phyloP scores from a whole-genome alignment of 2,329 filamentous ascomycete species.

The Paecilomyces sp. region DNA sequence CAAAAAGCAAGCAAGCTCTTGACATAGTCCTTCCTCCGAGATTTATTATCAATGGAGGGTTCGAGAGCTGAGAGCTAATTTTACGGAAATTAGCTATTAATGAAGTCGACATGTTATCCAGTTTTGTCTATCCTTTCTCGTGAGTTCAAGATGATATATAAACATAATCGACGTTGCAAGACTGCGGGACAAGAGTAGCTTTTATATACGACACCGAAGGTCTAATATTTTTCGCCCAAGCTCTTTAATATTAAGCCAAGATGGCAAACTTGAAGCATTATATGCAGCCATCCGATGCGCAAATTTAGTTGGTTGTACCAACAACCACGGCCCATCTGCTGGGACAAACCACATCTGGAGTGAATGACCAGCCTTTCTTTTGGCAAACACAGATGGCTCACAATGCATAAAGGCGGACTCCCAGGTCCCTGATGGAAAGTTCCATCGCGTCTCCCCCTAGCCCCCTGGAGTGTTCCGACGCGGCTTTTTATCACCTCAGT shows the following conservation, averaged over 20 bases:
- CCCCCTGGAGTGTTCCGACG: not conserved
- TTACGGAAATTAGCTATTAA: not conserved
- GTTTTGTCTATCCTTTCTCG: not conserved
- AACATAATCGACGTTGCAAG: not conserved
- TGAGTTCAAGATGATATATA: not conserved
- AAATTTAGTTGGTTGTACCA: constrained; percentile 1
- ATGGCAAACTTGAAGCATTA: not conserved
- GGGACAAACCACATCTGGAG: not conserved
- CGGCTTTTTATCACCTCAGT: not conserved
- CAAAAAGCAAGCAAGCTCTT: not conserved
- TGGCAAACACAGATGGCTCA: not conserved
- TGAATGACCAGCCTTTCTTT: not conserved
- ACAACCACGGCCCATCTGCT: not conserved
- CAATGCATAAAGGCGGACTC: not conserved
- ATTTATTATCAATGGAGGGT: not conserved
- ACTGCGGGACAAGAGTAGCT: not conserved
- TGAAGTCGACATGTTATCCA: not conserved
- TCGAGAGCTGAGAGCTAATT: not conserved
- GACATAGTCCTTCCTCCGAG: not conserved
- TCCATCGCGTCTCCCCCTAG: not conserved
- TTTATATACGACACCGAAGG: not conserved
- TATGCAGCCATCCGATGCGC: constrained; percentile 1
- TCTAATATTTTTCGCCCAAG: not conserved
- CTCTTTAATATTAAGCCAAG: not conserved
- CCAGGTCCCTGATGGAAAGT: not conserved